Evolutionary conservation across 495 filamentous ascomycete genomes (phyloP), one percentile per base, ranked within the genome.

Genomic region (Aspergillus steynii): DNA sequence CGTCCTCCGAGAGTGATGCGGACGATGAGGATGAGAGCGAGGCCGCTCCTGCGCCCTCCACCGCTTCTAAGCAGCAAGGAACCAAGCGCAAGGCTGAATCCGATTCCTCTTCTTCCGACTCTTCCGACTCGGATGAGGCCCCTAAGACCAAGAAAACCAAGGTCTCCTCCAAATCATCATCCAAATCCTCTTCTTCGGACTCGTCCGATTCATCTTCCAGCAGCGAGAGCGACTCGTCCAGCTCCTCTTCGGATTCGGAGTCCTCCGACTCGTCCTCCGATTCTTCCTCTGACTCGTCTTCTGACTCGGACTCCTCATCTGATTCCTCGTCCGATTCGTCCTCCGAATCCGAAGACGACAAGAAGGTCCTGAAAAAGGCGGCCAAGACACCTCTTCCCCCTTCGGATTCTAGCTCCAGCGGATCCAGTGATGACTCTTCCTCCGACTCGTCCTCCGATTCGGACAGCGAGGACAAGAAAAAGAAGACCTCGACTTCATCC

Each of bases 1-100:
- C 75, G 32, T 78, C 79, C 58, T 87, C 83, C 31, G 85, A 87
- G 32, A 87, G 83, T 68, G 85, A 88, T 54, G 81, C 81, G 15
- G 85, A 88, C 61, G 84, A 85, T 53, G 83, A 83, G 64, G 81
- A 87, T 47, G 83, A 88, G 58, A 69, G 71, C 5, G 65, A 72
- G 55, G 66, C 68, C 15, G 64, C 75, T 47, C 65, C 76, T 29
- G 50, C 63, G 10, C 58, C 69, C 26, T 68, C 72, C 26, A 60
- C 68, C 64, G 63, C 69, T 65, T 61, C 72, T 34, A 79, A 82
- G 60, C 48, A 77, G 3, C 54, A 74, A 12, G 70, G 78, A 31
- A 68, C 74, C 46, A 91, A 91, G 77, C 86, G 88, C 62, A 91
- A 91, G 76, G 86, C 85, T 27, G 77, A 77, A 45, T 83, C 84